Conservation (phyloP, 768 basidiomycete genomes). For the Boletus rubescentipes region DNA sequence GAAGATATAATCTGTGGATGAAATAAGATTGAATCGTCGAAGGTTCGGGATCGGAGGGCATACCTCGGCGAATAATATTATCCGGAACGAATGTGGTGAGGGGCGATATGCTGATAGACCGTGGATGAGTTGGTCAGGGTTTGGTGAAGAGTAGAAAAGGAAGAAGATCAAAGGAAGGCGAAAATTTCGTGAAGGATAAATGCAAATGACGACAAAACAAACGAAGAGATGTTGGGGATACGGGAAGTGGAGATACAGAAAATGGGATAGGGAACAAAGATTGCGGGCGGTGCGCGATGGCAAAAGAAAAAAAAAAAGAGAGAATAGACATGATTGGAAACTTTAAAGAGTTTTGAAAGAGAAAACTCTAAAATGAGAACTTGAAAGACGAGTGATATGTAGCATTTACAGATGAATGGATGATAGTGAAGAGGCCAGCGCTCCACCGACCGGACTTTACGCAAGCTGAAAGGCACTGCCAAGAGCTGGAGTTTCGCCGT, state of each 20-base stretch:
- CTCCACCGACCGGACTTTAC: constrained; percentile 27
- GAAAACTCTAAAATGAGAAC: neutral
- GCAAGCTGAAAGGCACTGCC: constrained; percentile 75
- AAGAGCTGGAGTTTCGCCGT: constrained; percentile 41
- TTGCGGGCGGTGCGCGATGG: neutral
- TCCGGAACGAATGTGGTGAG: constrained; percentile 9
- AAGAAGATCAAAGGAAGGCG: neutral
- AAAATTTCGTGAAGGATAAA: constrained; percentile 2
- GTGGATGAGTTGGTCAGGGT: neutral
- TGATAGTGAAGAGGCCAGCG: constrained; percentile 1
- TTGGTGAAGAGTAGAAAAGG: neutral
- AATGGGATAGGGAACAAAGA: neutral
- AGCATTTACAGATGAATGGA: constrained; percentile 9
- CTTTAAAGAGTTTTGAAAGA: constrained; percentile 1
- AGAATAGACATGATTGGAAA: neutral
- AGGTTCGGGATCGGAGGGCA: neutral
- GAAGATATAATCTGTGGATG: constrained; percentile 1
- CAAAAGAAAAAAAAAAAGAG: neutral
- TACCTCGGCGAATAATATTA: constrained; percentile 18
- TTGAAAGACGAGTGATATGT: constrained; percentile 3
- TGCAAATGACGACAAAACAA: constrained; percentile 1
- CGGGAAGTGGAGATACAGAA: neutral
- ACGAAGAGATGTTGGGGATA: constrained; percentile 7
- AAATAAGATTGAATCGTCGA: neutral
- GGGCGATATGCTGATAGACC: neutral